Conservation (phyloP, 1,284 basidiomycete species). For the Cryptococcus sp. region DNA sequence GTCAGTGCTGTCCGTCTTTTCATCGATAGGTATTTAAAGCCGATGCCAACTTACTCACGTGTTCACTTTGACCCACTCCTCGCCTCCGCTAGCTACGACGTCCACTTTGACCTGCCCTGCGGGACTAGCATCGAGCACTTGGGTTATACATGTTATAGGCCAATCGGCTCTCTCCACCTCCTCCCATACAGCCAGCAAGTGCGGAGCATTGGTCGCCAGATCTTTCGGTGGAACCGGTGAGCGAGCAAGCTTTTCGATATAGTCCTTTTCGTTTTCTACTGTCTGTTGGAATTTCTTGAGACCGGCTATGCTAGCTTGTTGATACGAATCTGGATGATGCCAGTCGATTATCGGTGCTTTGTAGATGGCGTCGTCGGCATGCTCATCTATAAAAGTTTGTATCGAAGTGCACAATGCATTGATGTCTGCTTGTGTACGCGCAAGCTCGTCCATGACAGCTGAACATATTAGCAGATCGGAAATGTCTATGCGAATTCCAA, state of each 20-base stretch:
- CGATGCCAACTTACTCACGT: constrained; percentile 63
- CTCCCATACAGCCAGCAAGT: constrained; percentile 45
- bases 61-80: constrained; percentile 77
- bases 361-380: constrained; percentile 24
- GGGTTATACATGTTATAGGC: constrained; percentile 36
- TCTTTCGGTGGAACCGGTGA: constrained; percentile 29
- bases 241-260: constrained; percentile 26
- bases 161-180: constrained; percentile 34
- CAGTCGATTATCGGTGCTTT: constrained; percentile 43
- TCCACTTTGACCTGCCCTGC: constrained; percentile 59
- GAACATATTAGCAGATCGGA: neutral
- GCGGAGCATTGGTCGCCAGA: constrained; percentile 38
- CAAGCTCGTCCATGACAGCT: constrained; percentile 12
- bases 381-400: constrained; percentile 12
- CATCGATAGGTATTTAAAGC: neutral
- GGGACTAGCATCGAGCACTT: constrained; percentile 27
- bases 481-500: no score
- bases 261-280: constrained; percentile 34
- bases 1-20: neutral
- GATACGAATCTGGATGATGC: constrained; percentile 38
- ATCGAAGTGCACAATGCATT: constrained; percentile 10
- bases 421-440: constrained; percentile 7
- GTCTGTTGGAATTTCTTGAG: constrained; percentile 35
- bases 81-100: constrained; percentile 70
- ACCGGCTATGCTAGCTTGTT: constrained; percentile 34